Evolutionary conservation across 2,329 filamentous ascomycete species (phyloP).

Genomic region (Tolypocladium ophioglossoides): DNA sequence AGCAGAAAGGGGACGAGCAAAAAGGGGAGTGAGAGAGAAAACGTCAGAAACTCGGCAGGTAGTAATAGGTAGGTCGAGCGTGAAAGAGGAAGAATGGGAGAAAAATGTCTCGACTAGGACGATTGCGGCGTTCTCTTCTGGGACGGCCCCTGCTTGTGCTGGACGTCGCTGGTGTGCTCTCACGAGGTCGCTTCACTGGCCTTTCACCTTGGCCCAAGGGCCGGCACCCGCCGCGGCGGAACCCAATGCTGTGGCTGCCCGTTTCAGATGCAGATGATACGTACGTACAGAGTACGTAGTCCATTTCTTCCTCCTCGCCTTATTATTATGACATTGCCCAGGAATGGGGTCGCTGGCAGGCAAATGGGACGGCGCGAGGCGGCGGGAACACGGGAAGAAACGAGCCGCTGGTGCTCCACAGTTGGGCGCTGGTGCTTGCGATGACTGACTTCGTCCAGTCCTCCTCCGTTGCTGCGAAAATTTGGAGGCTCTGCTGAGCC

Average conservation of each 20-base stretch:
- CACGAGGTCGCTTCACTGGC: background rate
- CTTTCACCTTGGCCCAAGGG: background rate
- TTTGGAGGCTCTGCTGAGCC: background rate
- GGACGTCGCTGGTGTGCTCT: background rate
- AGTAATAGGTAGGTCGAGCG: background rate
- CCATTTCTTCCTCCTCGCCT: no score
- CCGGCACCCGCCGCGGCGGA: background rate
- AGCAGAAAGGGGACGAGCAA: background rate
- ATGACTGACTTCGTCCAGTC: background rate
- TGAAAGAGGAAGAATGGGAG: background rate
- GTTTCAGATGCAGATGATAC: background rate
- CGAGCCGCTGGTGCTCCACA: constrained; percentile 5
- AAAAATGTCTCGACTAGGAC: background rate
- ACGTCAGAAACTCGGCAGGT: no score
- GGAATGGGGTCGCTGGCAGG: no score
- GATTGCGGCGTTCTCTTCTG: background rate
- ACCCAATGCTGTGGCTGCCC: background rate
- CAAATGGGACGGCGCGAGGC: background rate
- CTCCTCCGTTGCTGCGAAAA: background rate
- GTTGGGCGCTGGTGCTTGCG: constrained; percentile 7
- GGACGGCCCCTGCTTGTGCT: background rate
- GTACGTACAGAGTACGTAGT: no score
- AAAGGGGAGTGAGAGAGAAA: no score
- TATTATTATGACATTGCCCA: no score
- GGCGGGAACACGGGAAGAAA: background rate